Conservation (phyloP, 2,329 filamentous ascomycete genomes). For the Rhynchosporium secalis region DNA sequence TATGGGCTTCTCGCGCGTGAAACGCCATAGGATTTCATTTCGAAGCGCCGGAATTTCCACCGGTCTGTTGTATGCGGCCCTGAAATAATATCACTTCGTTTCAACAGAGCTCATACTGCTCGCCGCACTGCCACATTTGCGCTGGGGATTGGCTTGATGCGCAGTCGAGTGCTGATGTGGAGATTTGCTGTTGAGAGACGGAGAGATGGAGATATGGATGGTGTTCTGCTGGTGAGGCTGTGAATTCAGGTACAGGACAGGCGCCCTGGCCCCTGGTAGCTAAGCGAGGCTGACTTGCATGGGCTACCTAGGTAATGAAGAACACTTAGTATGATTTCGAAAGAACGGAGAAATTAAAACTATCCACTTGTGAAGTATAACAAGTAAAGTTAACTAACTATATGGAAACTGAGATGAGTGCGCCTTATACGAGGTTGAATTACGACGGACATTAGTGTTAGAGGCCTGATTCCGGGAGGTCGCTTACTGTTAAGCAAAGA, state of each 20-base stretch:
- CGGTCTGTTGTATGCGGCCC: conserved; percentile 11
- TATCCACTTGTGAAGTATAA: no score
- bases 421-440: conserved; percentile 6
- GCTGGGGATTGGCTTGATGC: neutral
- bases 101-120: neutral
- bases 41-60: conserved; percentile 3
- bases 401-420: neutral
- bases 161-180: conserved; percentile 2
- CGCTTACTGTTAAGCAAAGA: neutral
- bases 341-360: no score
- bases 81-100: neutral
- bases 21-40: conserved; percentile 11
- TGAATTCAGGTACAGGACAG: conserved; percentile 5
- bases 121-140: neutral
- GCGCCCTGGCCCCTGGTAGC: neutral
- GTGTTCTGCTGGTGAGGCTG: neutral
- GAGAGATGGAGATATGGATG: neutral
- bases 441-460: neutral
- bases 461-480: neutral
- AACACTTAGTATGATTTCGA: neutral
- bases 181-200: conserved; percentile 8
- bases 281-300: neutral
- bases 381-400: no score
- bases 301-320: neutral
- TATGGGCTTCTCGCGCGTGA: conserved; percentile 11